Percentiles rank a stretch among this genome's conserved stretches.
These are phyloP conservation scores for Phialophora tarda DNA, from an alignment of 2,329 filamentous ascomycete genomes.

Conservation along the genomic window DNA sequence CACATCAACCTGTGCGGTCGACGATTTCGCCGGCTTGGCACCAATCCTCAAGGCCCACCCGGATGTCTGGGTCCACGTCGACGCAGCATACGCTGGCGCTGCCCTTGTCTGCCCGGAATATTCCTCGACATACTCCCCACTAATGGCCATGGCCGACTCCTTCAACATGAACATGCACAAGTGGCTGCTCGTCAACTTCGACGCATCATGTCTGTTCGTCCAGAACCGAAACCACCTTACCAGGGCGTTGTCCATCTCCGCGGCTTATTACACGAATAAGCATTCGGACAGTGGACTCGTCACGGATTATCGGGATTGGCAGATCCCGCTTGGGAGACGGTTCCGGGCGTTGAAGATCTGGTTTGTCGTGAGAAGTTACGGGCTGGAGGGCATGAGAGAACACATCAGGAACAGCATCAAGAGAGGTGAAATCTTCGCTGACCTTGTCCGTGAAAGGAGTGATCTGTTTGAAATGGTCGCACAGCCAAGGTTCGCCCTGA, in stretches of 20 bases:
- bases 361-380: conserved; percentile 88
- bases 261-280: conserved; percentile 80
- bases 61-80: conserved; percentile 86
- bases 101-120: conserved; percentile 83
- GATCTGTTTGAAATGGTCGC: conserved; percentile 81
- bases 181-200: conserved; percentile 94
- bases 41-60: conserved; percentile 56
- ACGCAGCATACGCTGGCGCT: conserved; percentile 89
- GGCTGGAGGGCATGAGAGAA: conserved; percentile 72
- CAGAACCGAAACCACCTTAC: conserved; percentile 77
- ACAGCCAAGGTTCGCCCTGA: conserved; percentile 76
- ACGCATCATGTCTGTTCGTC: conserved; percentile 80
- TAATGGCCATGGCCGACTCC: conserved; percentile 69
- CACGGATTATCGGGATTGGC: conserved; percentile 96
- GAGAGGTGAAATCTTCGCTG: conserved; percentile 73
- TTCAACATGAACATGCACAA: conserved; percentile 98
- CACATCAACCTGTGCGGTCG: conserved; percentile 85
- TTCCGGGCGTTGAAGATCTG: conserved; percentile 92
- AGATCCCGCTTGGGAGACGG: conserved; percentile 86
- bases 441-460: conserved; percentile 59
- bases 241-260: conserved; percentile 76
- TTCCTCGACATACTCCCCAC: conserved; percentile 56
- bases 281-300: conserved; percentile 82
- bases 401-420: conserved; percentile 73
- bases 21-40: conserved; percentile 75